phyloP scores from a whole-genome alignment of 441 rosid genomes.

The Adansonia gregorii region DNA sequence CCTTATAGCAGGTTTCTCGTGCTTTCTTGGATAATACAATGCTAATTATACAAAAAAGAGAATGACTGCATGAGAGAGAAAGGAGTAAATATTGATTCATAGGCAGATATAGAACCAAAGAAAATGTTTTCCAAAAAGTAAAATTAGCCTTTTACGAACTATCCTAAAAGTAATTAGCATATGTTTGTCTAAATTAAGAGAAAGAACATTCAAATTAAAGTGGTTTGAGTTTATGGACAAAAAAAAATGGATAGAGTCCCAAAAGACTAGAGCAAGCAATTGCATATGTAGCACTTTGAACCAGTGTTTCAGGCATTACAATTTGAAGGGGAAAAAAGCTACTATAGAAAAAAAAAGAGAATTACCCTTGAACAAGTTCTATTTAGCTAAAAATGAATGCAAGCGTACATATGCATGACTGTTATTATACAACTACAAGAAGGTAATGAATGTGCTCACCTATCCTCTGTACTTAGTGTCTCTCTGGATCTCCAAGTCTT shows the following conservation, averaged over 20 bases:
- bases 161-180: neutral
- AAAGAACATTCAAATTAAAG: neutral
- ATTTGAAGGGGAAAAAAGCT: too few species aligned
- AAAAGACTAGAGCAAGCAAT: neutral
- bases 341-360: slow-evolving; percentile 6
- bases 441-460: too few species aligned
- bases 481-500: too few species aligned
- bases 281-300: neutral
- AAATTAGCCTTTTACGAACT: neutral
- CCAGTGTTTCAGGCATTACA: neutral
- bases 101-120: neutral
- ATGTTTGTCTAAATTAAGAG: neutral
- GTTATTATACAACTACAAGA: too few species aligned
- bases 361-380: neutral
- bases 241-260: too few species aligned
- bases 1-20: neutral
- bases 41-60: too few species aligned
- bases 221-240: too few species aligned
- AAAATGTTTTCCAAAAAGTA: neutral
- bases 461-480: too few species aligned
- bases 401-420: too few species aligned
- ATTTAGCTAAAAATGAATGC: neutral
- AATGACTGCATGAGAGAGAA: neutral
- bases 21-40: neutral
- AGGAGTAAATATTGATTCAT: neutral